These are phyloP conservation scores for Beauveria rudraprayagi DNA, from an alignment of 2,329 filamentous ascomycete species.

Conservation along the genomic window DNA sequence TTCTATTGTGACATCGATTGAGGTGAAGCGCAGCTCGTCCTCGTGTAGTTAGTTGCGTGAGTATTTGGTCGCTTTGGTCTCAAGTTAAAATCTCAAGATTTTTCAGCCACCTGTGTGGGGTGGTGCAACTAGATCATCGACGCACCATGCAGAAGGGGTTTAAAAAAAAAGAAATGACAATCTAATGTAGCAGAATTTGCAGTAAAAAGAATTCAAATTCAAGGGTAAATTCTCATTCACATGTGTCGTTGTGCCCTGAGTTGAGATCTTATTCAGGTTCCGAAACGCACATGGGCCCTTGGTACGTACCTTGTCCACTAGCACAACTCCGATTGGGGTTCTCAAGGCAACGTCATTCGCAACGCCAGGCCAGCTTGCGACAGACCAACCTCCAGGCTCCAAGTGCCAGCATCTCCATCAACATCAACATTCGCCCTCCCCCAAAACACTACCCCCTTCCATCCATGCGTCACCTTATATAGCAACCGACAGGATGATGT, in stretches of 20 bases:
- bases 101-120: slow-evolving; percentile 3
- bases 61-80: not conserved
- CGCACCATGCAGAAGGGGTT: not conserved
- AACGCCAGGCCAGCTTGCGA: slow-evolving; percentile 14
- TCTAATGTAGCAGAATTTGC: not conserved
- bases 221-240: not conserved
- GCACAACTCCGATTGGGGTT: not conserved
- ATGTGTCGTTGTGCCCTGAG: not conserved
- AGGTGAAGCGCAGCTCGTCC: not conserved
- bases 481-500: slow-evolving; percentile 47
- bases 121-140: not conserved
- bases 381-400: slow-evolving; percentile 11
- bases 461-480: slow-evolving; percentile 16
- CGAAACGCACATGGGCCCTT: not conserved
- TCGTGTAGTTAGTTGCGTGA: not conserved
- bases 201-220: not conserved
- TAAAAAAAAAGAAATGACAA: not conserved
- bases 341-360: slow-evolving; percentile 24
- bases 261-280: not conserved
- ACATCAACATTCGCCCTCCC: not conserved
- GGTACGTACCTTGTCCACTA: slow-evolving; percentile 2
- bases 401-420: slow-evolving; percentile 14
- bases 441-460: not conserved
- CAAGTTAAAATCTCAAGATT: not conserved
- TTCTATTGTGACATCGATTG: not conserved